Evolutionary conservation across 164 flowering plant genomes (phyloP).

Genomic region (Vitis amurensis): DNA sequence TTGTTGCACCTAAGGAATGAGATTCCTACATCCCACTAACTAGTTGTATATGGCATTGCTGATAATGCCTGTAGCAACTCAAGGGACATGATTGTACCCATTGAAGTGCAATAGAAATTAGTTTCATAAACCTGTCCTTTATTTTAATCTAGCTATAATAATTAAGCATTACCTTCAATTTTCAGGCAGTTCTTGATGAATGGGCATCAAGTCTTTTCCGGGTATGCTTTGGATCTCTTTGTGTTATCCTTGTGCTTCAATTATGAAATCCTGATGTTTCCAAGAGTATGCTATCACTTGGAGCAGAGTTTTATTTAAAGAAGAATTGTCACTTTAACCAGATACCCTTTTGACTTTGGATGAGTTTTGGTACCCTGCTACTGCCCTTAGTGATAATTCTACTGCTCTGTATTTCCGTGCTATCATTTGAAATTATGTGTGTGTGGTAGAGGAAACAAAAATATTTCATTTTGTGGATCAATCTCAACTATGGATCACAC

Average conservation of each 20-base stretch:
- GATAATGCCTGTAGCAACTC: not conserved
- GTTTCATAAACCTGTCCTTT: not conserved
- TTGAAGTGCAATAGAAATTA: not conserved
- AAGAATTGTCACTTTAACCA: not conserved
- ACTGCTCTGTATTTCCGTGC: no score
- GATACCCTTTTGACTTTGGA: not conserved
- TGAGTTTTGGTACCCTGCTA: not conserved
- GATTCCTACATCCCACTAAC: not conserved
- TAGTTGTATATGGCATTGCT: not conserved
- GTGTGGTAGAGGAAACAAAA: no score
- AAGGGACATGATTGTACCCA: not conserved
- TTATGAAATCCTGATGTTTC: not conserved
- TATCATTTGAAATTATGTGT: no score
- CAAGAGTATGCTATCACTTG: not conserved
- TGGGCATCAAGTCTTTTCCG: constrained; percentile 99
- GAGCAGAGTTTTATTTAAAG: not conserved
- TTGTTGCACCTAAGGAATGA: not conserved
- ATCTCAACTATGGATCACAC: no score
- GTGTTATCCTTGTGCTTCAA: constrained; percentile 9
- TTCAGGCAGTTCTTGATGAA: constrained; percentile 96
- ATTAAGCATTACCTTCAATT: constrained; percentile 5
- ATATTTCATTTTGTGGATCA: no score
- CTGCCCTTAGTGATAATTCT: not conserved
- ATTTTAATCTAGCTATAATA: not conserved
- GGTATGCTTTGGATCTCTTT: constrained; percentile 44